Base-by-base conservation (phyloP, 257 asterid genomes). In the Solanum piurae region DNA sequence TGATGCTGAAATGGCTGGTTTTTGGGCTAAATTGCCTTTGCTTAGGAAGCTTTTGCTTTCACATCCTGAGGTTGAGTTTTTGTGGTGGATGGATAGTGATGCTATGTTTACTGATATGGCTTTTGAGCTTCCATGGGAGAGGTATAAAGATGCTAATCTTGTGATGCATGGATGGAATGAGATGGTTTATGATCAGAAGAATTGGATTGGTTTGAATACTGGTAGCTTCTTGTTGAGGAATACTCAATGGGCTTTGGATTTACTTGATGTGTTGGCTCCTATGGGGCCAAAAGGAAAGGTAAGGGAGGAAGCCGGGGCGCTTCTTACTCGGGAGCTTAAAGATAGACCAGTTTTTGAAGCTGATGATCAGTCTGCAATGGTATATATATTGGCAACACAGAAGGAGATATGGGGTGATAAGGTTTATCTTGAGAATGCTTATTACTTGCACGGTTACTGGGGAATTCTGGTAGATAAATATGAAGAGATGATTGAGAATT, bases 61-160 rank as follows among this genome's bases (percentile, higher is more conserved):
- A 0, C 99, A 97, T 76, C 99, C 98, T 0, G 99, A 97, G 87
- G 94, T 95, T 52, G 99, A 97, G 95, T 94, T 95, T 86, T 44
- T 97, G 16, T 97, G 99, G 99, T 97, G 99, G 99, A 95, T 96
- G 98, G 99, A 96, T 46, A 94, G 98, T 93, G 98, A 96, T 88
- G 99, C 99, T 0, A 92, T 95, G 97, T 95, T 97, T 85, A 95
- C 98, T 0, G 99, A 95, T 85, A 95, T 95, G 99, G 98, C 92
- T 0, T 95, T 93, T 62, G 99, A 95, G 92, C n/a, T 96, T 9
- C 99, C 99, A 0, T 95, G 98, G 98, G 96, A 97, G 89, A 92
- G 96, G 89, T 97, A 97, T 31, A 93, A 91, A 89, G 93, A 93
- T 85, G 92, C 91, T 46, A 95, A 95, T 27, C 83, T 96, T 2